Evolutionary conservation across 75 land plant genomes (phyloP).

Genomic region (Larix kaempferi): DNA sequence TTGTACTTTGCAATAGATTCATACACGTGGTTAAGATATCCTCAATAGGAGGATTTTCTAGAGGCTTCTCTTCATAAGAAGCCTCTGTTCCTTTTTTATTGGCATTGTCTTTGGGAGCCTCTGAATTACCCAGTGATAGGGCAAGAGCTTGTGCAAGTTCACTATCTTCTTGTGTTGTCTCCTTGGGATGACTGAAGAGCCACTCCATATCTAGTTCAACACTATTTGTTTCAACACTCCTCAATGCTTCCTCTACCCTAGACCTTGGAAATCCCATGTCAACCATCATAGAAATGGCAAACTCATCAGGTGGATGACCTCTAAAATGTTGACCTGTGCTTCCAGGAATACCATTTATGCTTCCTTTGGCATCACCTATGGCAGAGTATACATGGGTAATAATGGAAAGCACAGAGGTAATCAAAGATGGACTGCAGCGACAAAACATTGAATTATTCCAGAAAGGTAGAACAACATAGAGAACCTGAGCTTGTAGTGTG

Average conservation of each 20-base stretch:
- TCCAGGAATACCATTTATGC: conserved; percentile 30
- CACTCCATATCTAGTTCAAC: conserved; percentile 99
- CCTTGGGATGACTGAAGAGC: conserved; percentile 89
- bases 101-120: conserved; percentile 49
- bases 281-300: conserved; percentile 74
- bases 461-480: conserved; percentile 80
- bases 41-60: conserved; percentile 69
- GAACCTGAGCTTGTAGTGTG: conserved; percentile 77
- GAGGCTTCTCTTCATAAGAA: conserved; percentile 40
- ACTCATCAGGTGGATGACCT: conserved; percentile 85
- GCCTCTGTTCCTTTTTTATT: conserved; percentile 40
- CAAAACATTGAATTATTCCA: conserved; percentile 93
- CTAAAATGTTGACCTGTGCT: conserved; percentile 31
- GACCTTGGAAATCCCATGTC: conserved; percentile 96
- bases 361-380: conserved; percentile 60
- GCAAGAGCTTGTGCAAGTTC: conserved; percentile 96
- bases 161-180: conserved; percentile 87
- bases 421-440: conserved; percentile 58
- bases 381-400: conserved; percentile 77
- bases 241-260: conserved; percentile 92
- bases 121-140: conserved; percentile 77
- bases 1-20: conserved; percentile 69
- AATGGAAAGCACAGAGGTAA: conserved; percentile 69
- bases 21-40: conserved; percentile 70
- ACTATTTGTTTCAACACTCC: conserved; percentile 80